Evolutionary conservation across 2,329 filamentous ascomycete genomes (phyloP), one percentile per base, ranked within the genome.

Genomic region (Trichoderma citrinoviride): DNA sequence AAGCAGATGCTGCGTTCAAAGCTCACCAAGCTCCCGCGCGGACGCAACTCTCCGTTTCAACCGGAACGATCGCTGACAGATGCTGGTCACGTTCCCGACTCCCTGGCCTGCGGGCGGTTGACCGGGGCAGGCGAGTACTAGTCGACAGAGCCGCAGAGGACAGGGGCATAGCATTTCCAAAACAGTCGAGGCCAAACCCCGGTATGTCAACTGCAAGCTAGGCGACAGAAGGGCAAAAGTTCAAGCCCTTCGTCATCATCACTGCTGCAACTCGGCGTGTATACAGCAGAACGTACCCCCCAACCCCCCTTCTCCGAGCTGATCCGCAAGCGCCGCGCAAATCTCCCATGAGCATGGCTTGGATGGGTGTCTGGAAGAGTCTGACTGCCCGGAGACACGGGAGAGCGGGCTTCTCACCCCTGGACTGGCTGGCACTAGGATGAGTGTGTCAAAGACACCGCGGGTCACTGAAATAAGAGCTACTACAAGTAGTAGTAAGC

Each of bases 341-440:
- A 14, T 55, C 62, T 52, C 27, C 60, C 50, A 56, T 8, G 50
- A 43, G 43, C 3, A 14, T 37, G 33, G 12, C 33, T 37, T 37
- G 12, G 40, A 27, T 23, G 27, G 50, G 15, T 47, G 23, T 40
- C 46, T 53, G 27, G 46, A 63, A 57, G 50, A 25, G 49, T 56
- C 58, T 65, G 64, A 46, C 64, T 61, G 40, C 15, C 46, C 57
- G 57, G 58, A 62, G 50, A 65, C 49, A 43, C 64, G 64, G 64
- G 64, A 37, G 33, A 63, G 49, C 64, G 50, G 64, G 58, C 33
- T 56, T 46, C 33, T 52, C 49, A 49, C 44, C 58, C 58, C 43
- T 40, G 40, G 37, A 54, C 29, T 60, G 55, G 61, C 63, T 65
- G 12, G 44, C 49, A 62, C 53, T 43, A 57, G 43, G 53, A 49